These are phyloP conservation scores for Mycosarcoma mackinlayi DNA, from an alignment of 1,284 basidiomycete genomes.

Conservation along the genomic window DNA sequence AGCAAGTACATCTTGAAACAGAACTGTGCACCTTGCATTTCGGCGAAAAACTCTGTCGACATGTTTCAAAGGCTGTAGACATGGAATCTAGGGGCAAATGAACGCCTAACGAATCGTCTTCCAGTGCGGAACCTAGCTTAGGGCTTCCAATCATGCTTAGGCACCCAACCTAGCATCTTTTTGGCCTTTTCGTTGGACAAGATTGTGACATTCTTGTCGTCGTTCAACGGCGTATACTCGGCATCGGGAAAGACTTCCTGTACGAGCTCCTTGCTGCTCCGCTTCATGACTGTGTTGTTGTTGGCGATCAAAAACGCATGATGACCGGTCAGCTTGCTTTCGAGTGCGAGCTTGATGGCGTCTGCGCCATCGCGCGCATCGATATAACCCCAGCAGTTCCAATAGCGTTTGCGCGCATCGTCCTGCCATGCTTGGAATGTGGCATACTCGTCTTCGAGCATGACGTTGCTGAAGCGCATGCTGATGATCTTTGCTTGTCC, in stretches of 20 bases:
- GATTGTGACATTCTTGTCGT: constrained; percentile 52
- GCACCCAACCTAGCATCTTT: constrained; percentile 67
- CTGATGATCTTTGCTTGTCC: constrained; percentile 67
- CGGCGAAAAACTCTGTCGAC: no score
- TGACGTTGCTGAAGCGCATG: constrained; percentile 69
- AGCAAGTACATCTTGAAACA: no score
- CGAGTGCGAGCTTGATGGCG: constrained; percentile 67
- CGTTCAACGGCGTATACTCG: constrained; percentile 51
- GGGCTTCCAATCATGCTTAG: constrained; percentile 61
- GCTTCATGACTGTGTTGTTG: constrained; percentile 68
- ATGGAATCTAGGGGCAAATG: no score
- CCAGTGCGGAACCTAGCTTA: no score
- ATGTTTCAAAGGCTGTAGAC: no score
- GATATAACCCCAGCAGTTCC: constrained; percentile 59
- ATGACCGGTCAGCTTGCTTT: constrained; percentile 66
- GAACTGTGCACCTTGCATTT: not conserved
- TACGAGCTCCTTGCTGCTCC: constrained; percentile 66
- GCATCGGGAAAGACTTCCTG: constrained; percentile 67
- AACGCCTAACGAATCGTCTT: no score
- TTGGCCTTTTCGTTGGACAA: constrained; percentile 69
- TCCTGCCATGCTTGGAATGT: constrained; percentile 69
- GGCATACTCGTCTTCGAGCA: constrained; percentile 68
- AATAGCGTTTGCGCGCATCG: constrained; percentile 52
- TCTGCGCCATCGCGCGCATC: constrained; percentile 69
- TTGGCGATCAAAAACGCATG: constrained; percentile 70